A percentile compares a stretch with the other conserved stretches of the same genome.
Conservation (phyloP, 2,329 filamentous ascomycete species). For the Sphaerulina vaccinii region DNA sequence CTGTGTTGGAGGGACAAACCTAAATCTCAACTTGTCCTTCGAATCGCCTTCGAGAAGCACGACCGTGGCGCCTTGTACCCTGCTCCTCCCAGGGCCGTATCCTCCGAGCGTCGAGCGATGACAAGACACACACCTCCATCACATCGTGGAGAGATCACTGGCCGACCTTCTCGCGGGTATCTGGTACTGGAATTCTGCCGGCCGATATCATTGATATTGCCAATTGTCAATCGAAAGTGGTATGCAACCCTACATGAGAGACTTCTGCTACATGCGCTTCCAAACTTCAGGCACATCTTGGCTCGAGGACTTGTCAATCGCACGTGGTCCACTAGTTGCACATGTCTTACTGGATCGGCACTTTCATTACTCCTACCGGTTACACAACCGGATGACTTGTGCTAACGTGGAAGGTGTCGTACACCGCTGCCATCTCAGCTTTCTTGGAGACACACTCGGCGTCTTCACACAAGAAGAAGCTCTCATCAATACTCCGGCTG, state of each 20-base stretch:
- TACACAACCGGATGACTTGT: background rate
- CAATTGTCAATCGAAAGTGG: background rate
- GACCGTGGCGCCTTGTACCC: background rate
- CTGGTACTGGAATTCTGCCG: too few species aligned
- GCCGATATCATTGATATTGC: too few species aligned
- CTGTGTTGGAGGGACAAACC: too few species aligned
- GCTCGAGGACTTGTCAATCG: background rate
- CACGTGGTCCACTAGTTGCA: background rate
- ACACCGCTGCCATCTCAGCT: too few species aligned
- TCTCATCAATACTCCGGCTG: too few species aligned
- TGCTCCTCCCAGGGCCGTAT: background rate
- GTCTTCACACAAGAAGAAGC: too few species aligned
- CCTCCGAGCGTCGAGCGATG: background rate
- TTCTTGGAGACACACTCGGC: too few species aligned
- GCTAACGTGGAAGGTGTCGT: background rate
- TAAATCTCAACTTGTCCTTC: background rate
- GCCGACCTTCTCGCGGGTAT: background rate
- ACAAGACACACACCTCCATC: background rate
- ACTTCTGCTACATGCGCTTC: background rate
- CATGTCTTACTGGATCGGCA: background rate
- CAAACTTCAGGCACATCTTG: background rate
- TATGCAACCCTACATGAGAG: background rate
- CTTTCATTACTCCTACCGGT: background rate
- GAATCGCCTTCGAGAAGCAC: background rate
- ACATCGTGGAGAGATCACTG: background rate